Percentiles rank a stretch among this genome's conserved stretches.
These are phyloP conservation scores for Saturnispora zaruensis DNA, from an alignment of 805 yeast species.

Conservation along the genomic window DNA sequence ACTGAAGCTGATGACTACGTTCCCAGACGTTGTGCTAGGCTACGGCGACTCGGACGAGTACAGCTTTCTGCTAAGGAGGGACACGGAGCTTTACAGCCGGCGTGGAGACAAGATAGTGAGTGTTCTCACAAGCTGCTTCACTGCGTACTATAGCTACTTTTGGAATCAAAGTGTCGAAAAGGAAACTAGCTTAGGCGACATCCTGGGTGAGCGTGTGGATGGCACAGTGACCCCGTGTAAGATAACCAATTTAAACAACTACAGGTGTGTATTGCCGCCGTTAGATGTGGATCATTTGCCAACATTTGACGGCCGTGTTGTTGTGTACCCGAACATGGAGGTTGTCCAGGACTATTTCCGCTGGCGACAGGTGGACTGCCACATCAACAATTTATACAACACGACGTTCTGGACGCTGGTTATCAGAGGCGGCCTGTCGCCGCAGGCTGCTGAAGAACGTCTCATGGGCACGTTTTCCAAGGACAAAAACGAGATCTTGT, in stretches of 20 bases:
- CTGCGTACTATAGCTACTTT: slow-evolving; percentile 60
- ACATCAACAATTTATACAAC: slow-evolving; percentile 88
- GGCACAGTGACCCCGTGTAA: neutral
- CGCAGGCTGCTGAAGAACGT: slow-evolving; percentile 72
- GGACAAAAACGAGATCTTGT: slow-evolving; percentile 86
- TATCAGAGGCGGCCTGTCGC: slow-evolving; percentile 52
- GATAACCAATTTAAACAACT: neutral
- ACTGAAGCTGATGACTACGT: slow-evolving; percentile 45
- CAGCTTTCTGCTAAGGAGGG: slow-evolving; percentile 62
- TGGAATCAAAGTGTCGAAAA: slow-evolving; percentile 40
- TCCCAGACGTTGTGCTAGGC: slow-evolving; percentile 70
- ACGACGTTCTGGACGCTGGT: slow-evolving; percentile 90
- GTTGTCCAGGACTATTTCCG: slow-evolving; percentile 71
- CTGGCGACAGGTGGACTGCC: slow-evolving; percentile 97
- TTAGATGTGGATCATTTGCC: slow-evolving; percentile 48
- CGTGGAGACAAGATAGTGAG: slow-evolving; percentile 75
- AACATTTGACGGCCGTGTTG: slow-evolving; percentile 86
- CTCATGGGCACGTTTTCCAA: slow-evolving; percentile 70
- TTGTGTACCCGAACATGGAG: slow-evolving; percentile 60
- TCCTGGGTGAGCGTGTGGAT: neutral
- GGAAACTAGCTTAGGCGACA: neutral
- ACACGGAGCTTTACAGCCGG: slow-evolving; percentile 68
- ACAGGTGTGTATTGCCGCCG: slow-evolving; percentile 8
- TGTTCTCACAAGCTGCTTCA: slow-evolving; percentile 73
- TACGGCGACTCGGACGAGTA: slow-evolving; percentile 97